Conservation (phyloP, 331 rosid genomes). For the Saraca asoca region DNA sequence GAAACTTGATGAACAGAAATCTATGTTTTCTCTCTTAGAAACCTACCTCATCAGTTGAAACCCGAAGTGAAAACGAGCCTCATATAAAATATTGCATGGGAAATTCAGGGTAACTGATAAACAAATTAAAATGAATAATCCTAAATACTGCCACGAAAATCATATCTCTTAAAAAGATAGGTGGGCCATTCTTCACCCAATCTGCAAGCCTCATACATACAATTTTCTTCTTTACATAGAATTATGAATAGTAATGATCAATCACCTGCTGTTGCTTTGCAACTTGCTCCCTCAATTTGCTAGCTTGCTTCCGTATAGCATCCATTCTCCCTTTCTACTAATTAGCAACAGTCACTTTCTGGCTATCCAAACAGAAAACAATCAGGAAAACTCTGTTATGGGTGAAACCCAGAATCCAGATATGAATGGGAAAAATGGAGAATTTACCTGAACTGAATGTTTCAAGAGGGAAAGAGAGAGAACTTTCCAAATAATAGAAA, state of each 20-base stretch:
- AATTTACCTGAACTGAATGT: conserved; percentile 16
- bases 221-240: too few species aligned
- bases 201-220: too few species aligned
- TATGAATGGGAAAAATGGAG: conserved; percentile 11
- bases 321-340: conserved; percentile 51
- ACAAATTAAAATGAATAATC: conserved; percentile 27
- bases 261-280: conserved; percentile 92
- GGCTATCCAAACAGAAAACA: conserved; percentile 15
- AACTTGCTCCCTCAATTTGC: conserved; percentile 87
- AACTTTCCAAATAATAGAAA: background rate
- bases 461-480: conserved; percentile 11
- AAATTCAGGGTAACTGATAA: conserved; percentile 5
- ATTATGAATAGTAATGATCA: too few species aligned
- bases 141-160: conserved; percentile 11
- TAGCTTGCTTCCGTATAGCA: conserved; percentile 88
- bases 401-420: background rate
- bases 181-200: background rate
- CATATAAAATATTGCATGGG: background rate
- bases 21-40: background rate
- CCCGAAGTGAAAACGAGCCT: background rate
- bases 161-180: background rate
- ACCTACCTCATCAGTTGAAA: conserved; percentile 24
- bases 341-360: conserved; percentile 15
- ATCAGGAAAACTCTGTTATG: conserved; percentile 10
- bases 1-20: conserved; percentile 19